Evolutionary conservation across 2,329 filamentous ascomycete genomes (phyloP).

Genomic region (Penicillium brasilianum): DNA sequence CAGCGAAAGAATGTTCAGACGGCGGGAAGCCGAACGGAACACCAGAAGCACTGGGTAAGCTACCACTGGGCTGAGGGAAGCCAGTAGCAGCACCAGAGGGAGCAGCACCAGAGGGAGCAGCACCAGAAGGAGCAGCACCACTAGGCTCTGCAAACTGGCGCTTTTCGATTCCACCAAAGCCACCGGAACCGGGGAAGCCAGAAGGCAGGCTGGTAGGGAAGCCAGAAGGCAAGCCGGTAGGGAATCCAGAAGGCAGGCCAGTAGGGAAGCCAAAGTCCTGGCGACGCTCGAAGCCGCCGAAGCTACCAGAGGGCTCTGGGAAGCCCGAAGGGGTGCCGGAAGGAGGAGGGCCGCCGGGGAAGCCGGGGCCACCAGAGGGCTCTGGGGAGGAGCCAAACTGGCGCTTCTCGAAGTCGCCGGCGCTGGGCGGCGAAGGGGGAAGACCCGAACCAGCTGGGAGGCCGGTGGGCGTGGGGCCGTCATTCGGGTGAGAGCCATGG

Average conservation of each 20-base stretch:
- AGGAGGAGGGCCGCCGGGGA: background rate
- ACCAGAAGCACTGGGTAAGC: background rate
- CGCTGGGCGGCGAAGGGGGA: background rate
- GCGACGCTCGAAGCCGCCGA: background rate
- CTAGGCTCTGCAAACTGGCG: background rate
- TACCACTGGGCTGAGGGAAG: slow-evolving; percentile 8
- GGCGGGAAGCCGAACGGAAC: slow-evolving; percentile 9
- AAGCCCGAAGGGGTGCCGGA: slow-evolving; percentile 5
- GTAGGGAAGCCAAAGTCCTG: background rate
- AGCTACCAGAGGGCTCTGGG: background rate
- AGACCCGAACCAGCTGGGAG: background rate
- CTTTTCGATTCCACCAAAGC: background rate
- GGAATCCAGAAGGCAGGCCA: background rate
- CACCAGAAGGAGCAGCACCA: background rate
- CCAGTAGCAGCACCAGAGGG: slow-evolving; percentile 7
- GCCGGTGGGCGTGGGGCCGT: background rate
- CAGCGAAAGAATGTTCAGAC: slow-evolving; percentile 1
- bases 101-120: background rate
- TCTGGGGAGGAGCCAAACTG: background rate
- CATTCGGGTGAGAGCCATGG: slow-evolving; percentile 15
- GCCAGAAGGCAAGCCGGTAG: slow-evolving; percentile 12
- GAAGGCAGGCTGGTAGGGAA: slow-evolving; percentile 8
- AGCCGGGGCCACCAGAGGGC: slow-evolving; percentile 1
- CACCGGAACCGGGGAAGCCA: background rate
- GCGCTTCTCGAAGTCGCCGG: background rate